Evolutionary conservation across 2,329 filamentous ascomycete species (phyloP), one percentile per base, ranked within the genome.

Genomic region (Pseudogymnoascus sp.): DNA sequence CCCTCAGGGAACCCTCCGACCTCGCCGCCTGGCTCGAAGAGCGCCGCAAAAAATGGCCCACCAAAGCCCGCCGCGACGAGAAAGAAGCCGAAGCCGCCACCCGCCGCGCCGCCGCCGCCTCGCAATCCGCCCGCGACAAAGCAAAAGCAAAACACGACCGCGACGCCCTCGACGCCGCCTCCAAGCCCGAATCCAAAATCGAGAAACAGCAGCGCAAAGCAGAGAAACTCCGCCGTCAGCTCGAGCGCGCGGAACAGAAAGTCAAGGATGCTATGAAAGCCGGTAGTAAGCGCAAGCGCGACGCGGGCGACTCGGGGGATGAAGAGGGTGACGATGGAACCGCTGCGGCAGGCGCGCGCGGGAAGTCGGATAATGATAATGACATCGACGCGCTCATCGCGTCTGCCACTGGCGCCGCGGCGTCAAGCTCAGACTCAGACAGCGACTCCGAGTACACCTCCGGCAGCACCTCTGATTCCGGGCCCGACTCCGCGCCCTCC

Each of bases 21-120:
- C 80, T 97, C 61, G 82, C 85, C 25, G 83, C 85, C 5, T 97
- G 91, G 85, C 84, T 95, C 65, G 85, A 85, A 59, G 91, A 96
- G 73, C 85, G 93, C 63, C 88, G 82, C 71, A 87, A 85, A 66
- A 87, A 87, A 60, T 97, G 84, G 72, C 93, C 93, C 1, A 97
- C 92, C 2, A 84, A 85, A 72, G 84, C 84, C 63, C 86, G 89
- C 61, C 78, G 86, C 65, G 81, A 84, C 64, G 84, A 84, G 65
- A 89, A 83, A 74, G 82, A 84, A 65, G 79, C 80, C 62, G 78
- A 81, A 55, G 65, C 67, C 60, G 71, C 69, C 62, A 65, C 68
- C 65, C 67, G 69, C 59, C 69, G 69, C 67, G 67, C 71, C 62
- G 67, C 70, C 64, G 62, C 62, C 13, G 35, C 18, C 29, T 59